Base-by-base conservation (phyloP, 2,329 filamentous ascomycete genomes). In the Chaetomiaceae sp. region DNA sequence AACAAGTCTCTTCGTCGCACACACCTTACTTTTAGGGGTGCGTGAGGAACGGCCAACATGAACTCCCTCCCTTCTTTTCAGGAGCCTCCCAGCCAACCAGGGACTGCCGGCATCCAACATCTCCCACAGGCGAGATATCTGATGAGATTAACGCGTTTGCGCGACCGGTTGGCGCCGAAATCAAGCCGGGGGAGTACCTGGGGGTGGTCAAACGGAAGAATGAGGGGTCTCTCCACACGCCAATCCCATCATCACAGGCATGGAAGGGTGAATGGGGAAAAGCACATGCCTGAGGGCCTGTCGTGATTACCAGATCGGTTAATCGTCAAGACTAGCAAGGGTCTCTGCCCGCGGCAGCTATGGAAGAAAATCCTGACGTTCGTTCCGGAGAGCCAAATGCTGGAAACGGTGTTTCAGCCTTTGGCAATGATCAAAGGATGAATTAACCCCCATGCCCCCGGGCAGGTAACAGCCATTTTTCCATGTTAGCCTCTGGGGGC, bases 401-500 rank as follows among this genome's bases (percentile, higher is more conserved):
- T 62, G 58, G 61, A 58, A 60, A 61, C 55, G 55, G 61, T 60
- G 64, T 65, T 66, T 66, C 64, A 65, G 63, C 57, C 62, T 63
- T 63, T 64, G 60, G 59, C 58, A 62, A 58, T 65, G 63, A 54
- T 63, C 61, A 63, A 63, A 65, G 64, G 64, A 63, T 65, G 63
- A 66, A 65, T 63, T 65, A 54, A 45, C 54, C 58, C n/a, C 59
- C 59, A 57, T 40, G 45, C 47, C 59, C 60, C 51, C 40, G 36
- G 47, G 37, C 36, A 45, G 54, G 53, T 53, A 59, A 60, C 57
- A 59, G 47, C 63, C 55, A 61, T 63, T 62, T 63, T 65, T 63
- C 63, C 63, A 63, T 61, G 63, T 65, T 66, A 60, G 59, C 60
- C 57, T 50, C 49, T 52, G 39, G 46, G 49, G 53, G 39, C 31